Evolutionary conservation across 2,329 filamentous ascomycete genomes (phyloP).

Genomic region (Colletotrichum graminicola): DNA sequence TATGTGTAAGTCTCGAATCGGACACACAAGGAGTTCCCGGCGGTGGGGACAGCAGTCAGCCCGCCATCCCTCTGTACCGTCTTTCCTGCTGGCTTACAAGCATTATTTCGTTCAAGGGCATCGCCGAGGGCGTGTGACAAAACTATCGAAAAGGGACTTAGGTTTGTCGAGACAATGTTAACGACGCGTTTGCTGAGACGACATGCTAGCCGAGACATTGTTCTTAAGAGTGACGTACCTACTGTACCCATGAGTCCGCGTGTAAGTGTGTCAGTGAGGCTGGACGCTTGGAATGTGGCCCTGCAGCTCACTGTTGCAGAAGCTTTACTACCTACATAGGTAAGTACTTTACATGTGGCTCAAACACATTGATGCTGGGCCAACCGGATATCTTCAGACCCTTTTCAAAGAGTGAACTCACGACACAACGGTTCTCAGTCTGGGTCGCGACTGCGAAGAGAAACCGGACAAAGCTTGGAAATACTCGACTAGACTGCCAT

Average conservation of each 20-base stretch:
- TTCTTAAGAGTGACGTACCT: not conserved
- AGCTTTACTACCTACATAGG: no score
- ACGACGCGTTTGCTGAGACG: not conserved
- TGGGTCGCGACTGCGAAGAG: not conserved
- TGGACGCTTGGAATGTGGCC: not conserved
- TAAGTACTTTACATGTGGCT: not conserved
- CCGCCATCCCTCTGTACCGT: not conserved
- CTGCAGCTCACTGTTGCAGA: not conserved
- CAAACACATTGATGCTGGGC: not conserved
- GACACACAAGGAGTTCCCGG: not conserved
- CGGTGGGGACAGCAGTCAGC: not conserved
- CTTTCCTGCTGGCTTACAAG: no score
- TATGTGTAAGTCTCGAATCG: not conserved
- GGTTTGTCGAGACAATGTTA: not conserved
- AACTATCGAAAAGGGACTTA: not conserved
- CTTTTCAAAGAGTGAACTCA: not conserved
- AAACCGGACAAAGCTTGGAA: not conserved
- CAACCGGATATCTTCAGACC: not conserved
- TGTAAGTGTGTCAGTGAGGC: not conserved
- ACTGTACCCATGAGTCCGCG: not conserved
- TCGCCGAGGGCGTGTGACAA: not conserved
- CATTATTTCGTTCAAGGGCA: not conserved
- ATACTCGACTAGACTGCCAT: not conserved
- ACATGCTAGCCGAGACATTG: conserved; percentile 2
- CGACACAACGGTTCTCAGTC: not conserved